Conservation (phyloP, 75 land plant genomes). For the Picea sitchensis region DNA sequence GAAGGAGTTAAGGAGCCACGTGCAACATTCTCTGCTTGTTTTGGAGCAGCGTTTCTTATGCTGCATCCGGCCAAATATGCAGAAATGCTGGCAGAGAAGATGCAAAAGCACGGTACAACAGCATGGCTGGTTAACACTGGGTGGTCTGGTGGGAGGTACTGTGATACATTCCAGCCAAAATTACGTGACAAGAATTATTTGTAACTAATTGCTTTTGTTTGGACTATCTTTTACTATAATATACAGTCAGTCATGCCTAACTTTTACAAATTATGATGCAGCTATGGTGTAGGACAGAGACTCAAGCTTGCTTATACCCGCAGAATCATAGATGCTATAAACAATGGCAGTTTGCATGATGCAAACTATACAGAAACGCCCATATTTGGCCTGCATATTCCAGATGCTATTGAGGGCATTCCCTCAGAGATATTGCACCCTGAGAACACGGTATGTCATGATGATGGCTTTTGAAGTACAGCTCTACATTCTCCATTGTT, state of each 20-base stretch:
- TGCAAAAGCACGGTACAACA: constrained; percentile 26
- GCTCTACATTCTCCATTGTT: neutral
- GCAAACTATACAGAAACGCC: constrained; percentile 18
- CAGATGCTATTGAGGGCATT: constrained; percentile 20
- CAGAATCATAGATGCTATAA: constrained; percentile 25
- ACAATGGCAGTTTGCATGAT: constrained; percentile 20
- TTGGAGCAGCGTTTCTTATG: constrained; percentile 27
- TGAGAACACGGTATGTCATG: constrained; percentile 18
- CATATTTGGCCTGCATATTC: constrained; percentile 21
- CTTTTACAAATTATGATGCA: neutral
- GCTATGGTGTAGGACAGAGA: constrained; percentile 28
- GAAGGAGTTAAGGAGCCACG: constrained; percentile 23
- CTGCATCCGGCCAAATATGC: constrained; percentile 29
- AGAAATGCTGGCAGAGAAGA: constrained; percentile 26
- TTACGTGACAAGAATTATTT: neutral
- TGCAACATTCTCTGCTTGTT: constrained; percentile 26
- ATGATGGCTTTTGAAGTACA: neutral
- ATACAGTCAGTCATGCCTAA: neutral
- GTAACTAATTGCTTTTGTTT: neutral
- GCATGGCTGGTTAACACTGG: constrained; percentile 30
- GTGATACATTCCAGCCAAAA: neutral
- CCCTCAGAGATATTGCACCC: constrained; percentile 26
- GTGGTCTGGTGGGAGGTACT: constrained; percentile 26
- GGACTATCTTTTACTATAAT: neutral
- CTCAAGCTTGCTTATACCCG: constrained; percentile 27